A percentile compares a stretch with the other conserved stretches of the same genome.
Evolutionary conservation across 495 filamentous ascomycete species (phyloP).

Genomic region (Astrocystis sublimbata): DNA sequence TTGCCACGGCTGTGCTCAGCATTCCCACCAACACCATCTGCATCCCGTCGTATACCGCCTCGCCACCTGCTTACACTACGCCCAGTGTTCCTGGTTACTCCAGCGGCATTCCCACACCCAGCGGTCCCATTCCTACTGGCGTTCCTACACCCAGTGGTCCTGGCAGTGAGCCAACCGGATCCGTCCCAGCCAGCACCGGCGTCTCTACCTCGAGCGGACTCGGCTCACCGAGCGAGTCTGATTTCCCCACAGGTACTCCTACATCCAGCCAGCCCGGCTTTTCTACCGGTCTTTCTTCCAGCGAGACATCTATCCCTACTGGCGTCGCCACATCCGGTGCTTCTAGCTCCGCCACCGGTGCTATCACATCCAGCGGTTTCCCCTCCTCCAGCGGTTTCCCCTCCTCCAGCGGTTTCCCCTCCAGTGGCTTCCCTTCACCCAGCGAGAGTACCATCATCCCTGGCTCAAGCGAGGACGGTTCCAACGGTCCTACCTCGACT

Average conservation of each 20-base stretch:
- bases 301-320: neutral
- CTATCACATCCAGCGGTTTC: slow-evolving; percentile 1
- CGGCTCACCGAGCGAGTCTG: slow-evolving; percentile 6
- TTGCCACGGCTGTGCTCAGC: slow-evolving; percentile 40
- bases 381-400: neutral
- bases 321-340: neutral
- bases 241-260: too few species aligned
- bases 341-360: neutral
- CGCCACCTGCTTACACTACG: slow-evolving; percentile 25
- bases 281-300: neutral
- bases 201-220: slow-evolving; percentile 7
- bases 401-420: neutral
- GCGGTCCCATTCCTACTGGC: slow-evolving; percentile 4
- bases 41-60: slow-evolving; percentile 16
- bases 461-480: neutral
- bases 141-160: slow-evolving; percentile 9
- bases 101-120: slow-evolving; percentile 7
- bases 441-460: neutral
- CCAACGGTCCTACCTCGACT: neutral
- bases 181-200: slow-evolving; percentile 12
- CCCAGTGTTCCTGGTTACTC: neutral
- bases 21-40: slow-evolving; percentile 39
- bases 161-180: neutral
- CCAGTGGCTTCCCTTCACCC: neutral
- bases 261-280: neutral